Conservation (phyloP, 2,329 filamentous ascomycete species). For the Aureobasidium sp. region DNA sequence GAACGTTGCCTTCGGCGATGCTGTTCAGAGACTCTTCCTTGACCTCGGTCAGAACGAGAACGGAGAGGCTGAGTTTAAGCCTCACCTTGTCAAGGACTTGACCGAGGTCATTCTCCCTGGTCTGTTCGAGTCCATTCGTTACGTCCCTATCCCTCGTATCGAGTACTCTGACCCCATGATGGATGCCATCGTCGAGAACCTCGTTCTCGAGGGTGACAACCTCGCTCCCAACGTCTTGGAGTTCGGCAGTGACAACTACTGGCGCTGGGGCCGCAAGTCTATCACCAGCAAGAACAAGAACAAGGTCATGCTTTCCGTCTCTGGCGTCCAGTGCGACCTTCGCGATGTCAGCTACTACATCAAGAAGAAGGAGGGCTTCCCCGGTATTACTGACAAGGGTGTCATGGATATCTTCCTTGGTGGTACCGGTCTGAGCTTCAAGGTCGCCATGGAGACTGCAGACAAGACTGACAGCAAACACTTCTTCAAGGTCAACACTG, state of each 20-base stretch:
- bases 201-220: conserved; percentile 94
- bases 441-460: conserved; percentile 77
- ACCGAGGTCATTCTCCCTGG: conserved; percentile 78
- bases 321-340: conserved; percentile 88
- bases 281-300: conserved; percentile 75
- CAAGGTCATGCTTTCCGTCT: conserved; percentile 75
- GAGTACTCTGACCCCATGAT: conserved; percentile 80
- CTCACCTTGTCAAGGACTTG: conserved; percentile 82
- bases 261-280: conserved; percentile 89
- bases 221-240: conserved; percentile 89
- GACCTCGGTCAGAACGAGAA: conserved; percentile 83
- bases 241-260: conserved; percentile 85
- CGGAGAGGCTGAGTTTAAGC: conserved; percentile 86
- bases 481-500: conserved; percentile 92
- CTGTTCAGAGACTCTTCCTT: conserved; percentile 76
- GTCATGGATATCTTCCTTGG: conserved; percentile 82
- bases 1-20: conserved; percentile 71
- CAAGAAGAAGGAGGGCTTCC: conserved; percentile 92
- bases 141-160: conserved; percentile 88
- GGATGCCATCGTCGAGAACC: conserved; percentile 86
- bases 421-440: conserved; percentile 84
- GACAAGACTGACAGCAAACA: conserved; percentile 67
- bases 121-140: conserved; percentile 75
- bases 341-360: conserved; percentile 86
- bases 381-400: conserved; percentile 77